Percentiles rank a stretch among this genome's conserved stretches.
phyloP scores from a whole-genome alignment of 1,284 basidiomycete genomes.

The Irpex rosettiformis region DNA sequence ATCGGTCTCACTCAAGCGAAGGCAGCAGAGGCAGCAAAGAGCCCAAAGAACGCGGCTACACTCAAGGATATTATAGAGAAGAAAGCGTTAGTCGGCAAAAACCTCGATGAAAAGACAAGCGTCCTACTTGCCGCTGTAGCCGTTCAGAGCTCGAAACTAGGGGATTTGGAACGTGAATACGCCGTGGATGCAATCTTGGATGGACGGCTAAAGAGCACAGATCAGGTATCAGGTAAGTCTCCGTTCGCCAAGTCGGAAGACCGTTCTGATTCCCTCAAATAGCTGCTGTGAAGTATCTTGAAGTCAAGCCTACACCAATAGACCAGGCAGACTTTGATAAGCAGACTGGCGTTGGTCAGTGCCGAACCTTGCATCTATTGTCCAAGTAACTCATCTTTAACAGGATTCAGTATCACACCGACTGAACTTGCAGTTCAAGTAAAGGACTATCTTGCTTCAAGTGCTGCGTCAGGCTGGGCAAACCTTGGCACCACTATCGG shows the following conservation, averaged over 20 bases:
- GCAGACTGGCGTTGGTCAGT: slow-evolving; percentile 86
- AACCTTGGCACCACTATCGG: slow-evolving; percentile 70
- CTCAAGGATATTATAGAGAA: slow-evolving; percentile 72
- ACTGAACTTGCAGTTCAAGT: slow-evolving; percentile 67
- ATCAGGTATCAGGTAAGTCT: slow-evolving; percentile 82
- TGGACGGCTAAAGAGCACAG: slow-evolving; percentile 74
- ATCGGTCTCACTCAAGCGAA: slow-evolving; percentile 80
- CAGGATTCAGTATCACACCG: slow-evolving; percentile 79
- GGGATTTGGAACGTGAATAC: slow-evolving; percentile 59
- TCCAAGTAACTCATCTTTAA: not conserved
- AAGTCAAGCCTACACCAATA: slow-evolving; percentile 56
- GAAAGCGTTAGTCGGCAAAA: slow-evolving; percentile 44
- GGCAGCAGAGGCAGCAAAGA: slow-evolving; percentile 82
- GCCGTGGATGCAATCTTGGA: slow-evolving; percentile 68
- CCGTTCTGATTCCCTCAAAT: slow-evolving; percentile 10
- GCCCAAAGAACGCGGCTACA: slow-evolving; percentile 67
- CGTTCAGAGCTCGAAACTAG: slow-evolving; percentile 59
- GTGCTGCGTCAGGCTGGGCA: slow-evolving; percentile 67
- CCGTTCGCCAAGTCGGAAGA: not conserved
- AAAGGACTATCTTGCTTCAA: slow-evolving; percentile 56
- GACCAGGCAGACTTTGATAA: slow-evolving; percentile 77
- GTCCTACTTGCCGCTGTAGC: slow-evolving; percentile 71
- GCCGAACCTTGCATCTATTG: not conserved
- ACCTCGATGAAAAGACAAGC: slow-evolving; percentile 80
- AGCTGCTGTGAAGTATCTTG: slow-evolving; percentile 83